A percentile compares a stretch with the other conserved stretches of the same genome.
Conservation (phyloP, 2,329 filamentous ascomycete species). For the Apiospora arundinis region DNA sequence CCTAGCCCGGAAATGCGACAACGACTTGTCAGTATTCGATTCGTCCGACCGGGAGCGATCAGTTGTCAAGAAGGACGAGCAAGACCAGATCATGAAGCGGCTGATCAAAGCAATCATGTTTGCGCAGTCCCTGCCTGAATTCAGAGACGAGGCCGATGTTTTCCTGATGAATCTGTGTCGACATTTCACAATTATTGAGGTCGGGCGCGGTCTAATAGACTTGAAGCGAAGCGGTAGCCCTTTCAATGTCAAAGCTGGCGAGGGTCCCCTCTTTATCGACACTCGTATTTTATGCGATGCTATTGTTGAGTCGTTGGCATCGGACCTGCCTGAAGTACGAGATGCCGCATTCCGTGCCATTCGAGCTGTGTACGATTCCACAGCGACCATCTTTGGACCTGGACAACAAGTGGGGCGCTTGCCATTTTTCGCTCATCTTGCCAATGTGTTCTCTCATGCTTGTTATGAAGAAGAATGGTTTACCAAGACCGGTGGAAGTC, state of each 20-base stretch:
- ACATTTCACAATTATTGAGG: slow-evolving; percentile 89
- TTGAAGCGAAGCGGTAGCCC: slow-evolving; percentile 77
- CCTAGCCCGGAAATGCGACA: slow-evolving; percentile 72
- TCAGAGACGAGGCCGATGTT: slow-evolving; percentile 75
- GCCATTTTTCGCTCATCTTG: slow-evolving; percentile 83
- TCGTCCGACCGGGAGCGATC: slow-evolving; percentile 81
- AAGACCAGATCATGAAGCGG: slow-evolving; percentile 83
- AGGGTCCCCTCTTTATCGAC: slow-evolving; percentile 87
- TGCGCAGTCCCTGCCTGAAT: slow-evolving; percentile 80
- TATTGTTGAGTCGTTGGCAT: slow-evolving; percentile 87
- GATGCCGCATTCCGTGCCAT: slow-evolving; percentile 84
- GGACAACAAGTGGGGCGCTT: slow-evolving; percentile 75
- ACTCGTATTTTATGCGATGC: slow-evolving; percentile 88
- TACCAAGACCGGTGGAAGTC: slow-evolving; percentile 89
- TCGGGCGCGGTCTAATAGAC: slow-evolving; percentile 83
- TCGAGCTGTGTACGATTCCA: slow-evolving; percentile 77
- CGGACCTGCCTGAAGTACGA: slow-evolving; percentile 79
- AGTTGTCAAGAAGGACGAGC: slow-evolving; percentile 82
- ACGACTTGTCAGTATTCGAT: slow-evolving; percentile 73
- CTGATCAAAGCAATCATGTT: slow-evolving; percentile 89
- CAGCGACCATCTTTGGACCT: slow-evolving; percentile 79
- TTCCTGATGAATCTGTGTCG: slow-evolving; percentile 83
- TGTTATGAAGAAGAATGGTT: slow-evolving; percentile 99
- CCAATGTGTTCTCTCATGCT: slow-evolving; percentile 86
- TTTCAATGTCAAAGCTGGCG: slow-evolving; percentile 85